phyloP scores from a whole-genome alignment of 78 protist species.

The Dictyostelium brefeldianum region DNA sequence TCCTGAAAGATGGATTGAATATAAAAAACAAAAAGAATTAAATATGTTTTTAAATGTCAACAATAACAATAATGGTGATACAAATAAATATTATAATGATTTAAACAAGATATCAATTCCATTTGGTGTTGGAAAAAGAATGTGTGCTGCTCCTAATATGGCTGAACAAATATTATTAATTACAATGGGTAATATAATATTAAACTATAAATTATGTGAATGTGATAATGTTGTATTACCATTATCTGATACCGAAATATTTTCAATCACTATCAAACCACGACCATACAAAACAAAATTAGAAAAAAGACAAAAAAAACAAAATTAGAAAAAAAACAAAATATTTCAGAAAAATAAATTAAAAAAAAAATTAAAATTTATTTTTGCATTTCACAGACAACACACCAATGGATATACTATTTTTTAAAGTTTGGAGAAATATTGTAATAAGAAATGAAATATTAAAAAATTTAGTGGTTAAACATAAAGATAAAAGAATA shows the following conservation, averaged over 20 bases:
- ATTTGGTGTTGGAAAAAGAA: background rate
- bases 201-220: background rate
- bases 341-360: too few species aligned
- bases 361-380: too few species aligned
- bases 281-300: background rate
- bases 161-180: background rate
- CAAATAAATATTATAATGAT: background rate
- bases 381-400: too few species aligned
- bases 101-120: background rate
- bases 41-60: background rate
- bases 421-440: too few species aligned
- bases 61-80: background rate
- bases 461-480: too few species aligned
- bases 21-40: background rate
- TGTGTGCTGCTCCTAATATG: background rate
- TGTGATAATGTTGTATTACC: background rate
- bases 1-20: slow-evolving; percentile 61
- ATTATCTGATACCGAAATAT: background rate
- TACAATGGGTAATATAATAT: background rate
- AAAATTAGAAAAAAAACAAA: too few species aligned
- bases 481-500: too few species aligned
- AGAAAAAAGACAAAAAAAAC: background rate
- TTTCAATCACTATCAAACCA: background rate
- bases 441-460: too few species aligned
- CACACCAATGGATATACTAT: too few species aligned